Evolutionary conservation across 305 asterid genomes (phyloP).

Genomic region (Fraxinus floribunda): DNA sequence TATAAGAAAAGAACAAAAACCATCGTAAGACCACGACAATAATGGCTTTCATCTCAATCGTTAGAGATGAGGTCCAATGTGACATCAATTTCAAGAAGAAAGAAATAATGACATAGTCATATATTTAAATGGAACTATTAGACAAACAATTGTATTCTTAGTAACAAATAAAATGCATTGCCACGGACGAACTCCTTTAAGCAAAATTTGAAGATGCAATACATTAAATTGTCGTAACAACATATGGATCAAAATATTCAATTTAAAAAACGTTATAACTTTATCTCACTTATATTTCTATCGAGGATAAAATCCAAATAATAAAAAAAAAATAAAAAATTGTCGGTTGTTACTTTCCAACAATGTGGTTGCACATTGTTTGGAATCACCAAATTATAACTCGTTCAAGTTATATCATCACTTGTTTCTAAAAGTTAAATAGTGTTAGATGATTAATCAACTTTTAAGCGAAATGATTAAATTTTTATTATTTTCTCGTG

Average conservation of each 20-base stretch:
- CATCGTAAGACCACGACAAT: too few relatives aligned
- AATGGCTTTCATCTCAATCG: not conserved
- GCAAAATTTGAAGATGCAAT: not conserved
- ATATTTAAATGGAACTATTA: too few relatives aligned
- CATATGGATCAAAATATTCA: not conserved
- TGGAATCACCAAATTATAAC: not conserved
- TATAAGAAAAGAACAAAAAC: too few relatives aligned
- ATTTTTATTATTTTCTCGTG: not conserved
- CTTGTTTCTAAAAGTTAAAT: not conserved
- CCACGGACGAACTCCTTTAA: not conserved
- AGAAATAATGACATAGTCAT: too few relatives aligned
- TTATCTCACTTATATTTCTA: not conserved
- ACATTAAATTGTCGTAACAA: not conserved
- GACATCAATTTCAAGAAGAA: too few relatives aligned
- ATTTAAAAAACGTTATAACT: too few relatives aligned
- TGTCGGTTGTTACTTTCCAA: not conserved
- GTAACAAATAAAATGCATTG: not conserved
- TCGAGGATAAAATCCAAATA: not conserved
- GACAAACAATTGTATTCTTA: too few relatives aligned
- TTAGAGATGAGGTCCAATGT: not conserved
- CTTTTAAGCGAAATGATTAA: not conserved
- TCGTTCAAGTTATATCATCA: not conserved
- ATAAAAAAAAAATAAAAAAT: too few relatives aligned
- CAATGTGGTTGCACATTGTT: not conserved
- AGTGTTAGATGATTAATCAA: not conserved